These are phyloP conservation scores for Pseudomicrostroma phylloplanum DNA, from an alignment of 1,284 basidiomycete genomes.

Conservation along the genomic window DNA sequence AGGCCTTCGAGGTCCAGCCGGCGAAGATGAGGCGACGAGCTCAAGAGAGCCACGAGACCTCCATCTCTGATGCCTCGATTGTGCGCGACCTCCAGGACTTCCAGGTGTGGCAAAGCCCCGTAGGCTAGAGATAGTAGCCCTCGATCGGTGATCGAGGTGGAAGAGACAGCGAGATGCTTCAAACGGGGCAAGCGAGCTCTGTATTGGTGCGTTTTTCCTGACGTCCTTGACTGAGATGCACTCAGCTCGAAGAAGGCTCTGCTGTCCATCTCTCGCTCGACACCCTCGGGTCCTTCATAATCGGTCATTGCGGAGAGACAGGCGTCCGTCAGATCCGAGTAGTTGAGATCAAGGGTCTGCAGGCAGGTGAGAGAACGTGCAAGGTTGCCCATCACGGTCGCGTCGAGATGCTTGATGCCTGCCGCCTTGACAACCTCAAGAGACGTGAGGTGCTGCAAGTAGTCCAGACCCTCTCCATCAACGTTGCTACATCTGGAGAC, in stretches of 20 bases:
- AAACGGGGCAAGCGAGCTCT: constrained; percentile 54
- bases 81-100: constrained; percentile 72
- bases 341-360: constrained; percentile 73
- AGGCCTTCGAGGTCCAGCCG: constrained; percentile 80
- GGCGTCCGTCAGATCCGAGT: constrained; percentile 63
- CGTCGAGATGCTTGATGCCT: too few relatives aligned
- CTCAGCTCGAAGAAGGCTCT: constrained; percentile 17
- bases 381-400: too few relatives aligned
- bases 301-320: constrained; percentile 65
- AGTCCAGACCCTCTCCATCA: constrained; percentile 59
- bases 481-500: constrained; percentile 68
- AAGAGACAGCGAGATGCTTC: constrained; percentile 70
- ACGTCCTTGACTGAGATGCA: constrained; percentile 27
- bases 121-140: constrained; percentile 67
- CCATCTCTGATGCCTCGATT: constrained; percentile 60
- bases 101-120: constrained; percentile 64
- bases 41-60: constrained; percentile 66
- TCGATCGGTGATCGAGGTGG: constrained; percentile 68
- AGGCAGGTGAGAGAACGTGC: constrained; percentile 53
- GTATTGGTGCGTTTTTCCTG: constrained; percentile 17
- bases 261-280: not conserved
- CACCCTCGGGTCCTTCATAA: constrained; percentile 15
- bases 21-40: constrained; percentile 65
- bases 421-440: not conserved
- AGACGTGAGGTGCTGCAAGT: constrained; percentile 46